Evolutionary conservation across 2,329 filamentous ascomycete genomes (phyloP).

Genomic region (Clonostachys chloroleuca): DNA sequence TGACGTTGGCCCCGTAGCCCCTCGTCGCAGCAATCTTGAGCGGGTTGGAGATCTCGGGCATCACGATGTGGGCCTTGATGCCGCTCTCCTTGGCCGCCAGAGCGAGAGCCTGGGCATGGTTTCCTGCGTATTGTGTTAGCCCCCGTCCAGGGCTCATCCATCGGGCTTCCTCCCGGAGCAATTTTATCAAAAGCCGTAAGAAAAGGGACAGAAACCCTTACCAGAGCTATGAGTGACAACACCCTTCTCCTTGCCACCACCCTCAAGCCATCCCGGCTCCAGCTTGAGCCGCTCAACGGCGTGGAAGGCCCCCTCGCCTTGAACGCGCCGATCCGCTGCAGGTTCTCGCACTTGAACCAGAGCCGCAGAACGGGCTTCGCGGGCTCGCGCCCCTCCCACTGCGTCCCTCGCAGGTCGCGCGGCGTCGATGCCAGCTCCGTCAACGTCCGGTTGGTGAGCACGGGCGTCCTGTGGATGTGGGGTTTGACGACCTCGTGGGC

Average conservation of each 20-base stretch:
- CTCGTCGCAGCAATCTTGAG: slow-evolving; percentile 82
- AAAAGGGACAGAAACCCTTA: slow-evolving; percentile 26
- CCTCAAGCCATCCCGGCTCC: slow-evolving; percentile 57
- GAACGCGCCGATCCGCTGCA: slow-evolving; percentile 87
- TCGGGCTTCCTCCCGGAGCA: neutral
- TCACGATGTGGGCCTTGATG: slow-evolving; percentile 83
- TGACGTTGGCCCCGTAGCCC: slow-evolving; percentile 71
- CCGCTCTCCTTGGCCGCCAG: slow-evolving; percentile 72
- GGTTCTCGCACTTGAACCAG: slow-evolving; percentile 95
- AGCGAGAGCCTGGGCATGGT: slow-evolving; percentile 89
- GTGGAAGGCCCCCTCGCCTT: slow-evolving; percentile 91
- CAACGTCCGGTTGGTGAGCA: slow-evolving; percentile 75
- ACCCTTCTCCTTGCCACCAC: slow-evolving; percentile 56
- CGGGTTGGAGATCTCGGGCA: slow-evolving; percentile 82
- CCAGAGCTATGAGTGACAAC: slow-evolving; percentile 90
- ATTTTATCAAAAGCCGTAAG: neutral
- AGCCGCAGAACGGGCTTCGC: slow-evolving; percentile 65
- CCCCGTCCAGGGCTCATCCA: neutral
- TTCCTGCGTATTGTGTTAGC: slow-evolving; percentile 53
- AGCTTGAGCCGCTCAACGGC: slow-evolving; percentile 66
- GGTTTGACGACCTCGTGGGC: slow-evolving; percentile 71
- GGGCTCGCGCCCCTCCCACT: slow-evolving; percentile 49
- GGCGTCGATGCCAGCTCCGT: slow-evolving; percentile 70
- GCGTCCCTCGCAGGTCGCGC: slow-evolving; percentile 53
- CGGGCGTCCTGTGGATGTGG: slow-evolving; percentile 78